Base-by-base conservation (phyloP, 257 asterid species). In the Forsythia suspensa region DNA sequence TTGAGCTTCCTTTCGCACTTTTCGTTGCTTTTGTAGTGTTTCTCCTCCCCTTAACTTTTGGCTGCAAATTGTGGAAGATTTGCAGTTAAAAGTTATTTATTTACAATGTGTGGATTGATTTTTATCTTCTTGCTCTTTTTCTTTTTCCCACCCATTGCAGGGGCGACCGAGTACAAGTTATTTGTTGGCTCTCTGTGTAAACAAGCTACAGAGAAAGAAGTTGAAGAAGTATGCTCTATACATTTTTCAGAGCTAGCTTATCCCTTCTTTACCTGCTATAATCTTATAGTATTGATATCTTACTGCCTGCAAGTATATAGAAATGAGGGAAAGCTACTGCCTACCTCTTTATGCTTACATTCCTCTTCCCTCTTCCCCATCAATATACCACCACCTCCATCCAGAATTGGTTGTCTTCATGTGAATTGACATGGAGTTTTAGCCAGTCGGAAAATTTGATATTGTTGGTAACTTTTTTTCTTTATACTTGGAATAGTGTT, bases 131-230 rank as follows among this genome's bases (percentile, higher is more conserved):
- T 79, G 55, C 57, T 82, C 55, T 70, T 78, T 72, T 75, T 46
- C 66, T 24, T 11, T 79, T 57, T 42, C 38, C 29, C 16, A 44
- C 80, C 48, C 46, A 80, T 80, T 71, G 67, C 83, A 95, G 99
- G 99, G 84, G 92, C 99, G 76, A 90, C 90, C 1, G 99, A 95
- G 84, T 91, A 81, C 90, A 95, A 95, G 90, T 85, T 95, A 85
- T 95, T 93, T 84, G 97, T 95, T 79, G 98, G 98, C 75, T 91
- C 94, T 13, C 78, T 95, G 87, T 93, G 88, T 89, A 95, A 90
- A 88, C 95, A 89, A 81, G 97, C 99, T 75, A 84, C 93, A 52
- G 98, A 91, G 92, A 91, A 87, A 87, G 97, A 95, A 77, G 91
- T 95, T 81, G 99, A 93, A 87, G 97, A 90, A 82, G 99, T 95